Evolutionary conservation across 1,139 yeast genomes (phyloP), one percentile per base, ranked within the genome.

Genomic region (Kodamaea fungicola): DNA sequence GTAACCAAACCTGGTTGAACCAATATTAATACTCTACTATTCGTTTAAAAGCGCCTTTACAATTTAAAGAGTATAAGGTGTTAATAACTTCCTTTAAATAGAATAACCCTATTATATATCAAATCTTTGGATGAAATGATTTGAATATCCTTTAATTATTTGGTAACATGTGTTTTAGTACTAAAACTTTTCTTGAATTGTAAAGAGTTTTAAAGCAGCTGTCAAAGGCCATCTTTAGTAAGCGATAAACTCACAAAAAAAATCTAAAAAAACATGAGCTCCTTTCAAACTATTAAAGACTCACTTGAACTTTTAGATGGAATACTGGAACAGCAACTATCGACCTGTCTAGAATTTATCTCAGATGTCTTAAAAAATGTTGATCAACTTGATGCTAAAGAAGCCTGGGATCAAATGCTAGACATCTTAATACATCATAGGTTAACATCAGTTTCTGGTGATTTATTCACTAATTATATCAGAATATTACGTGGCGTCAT

Each of bases 1-100:
- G 36, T 12, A 46, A 50, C 32, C 56, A 50, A 39, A 45, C 45
- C 13, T 30, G 30, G 16, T 42, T 44, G 27, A 16, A 30, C 12
- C 32, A 7, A 23, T 23, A 23, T 23, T n/a, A 8, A 23, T n/a
- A 8, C 26, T 23, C 26, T 23, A 23, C 3, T 23, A 8, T 6
- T 27, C 9, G 13, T 16, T 16, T 16, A 16, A 16, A 4, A 16
- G 5, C 19, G 19, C 19, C 19, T 16, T 16, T 16, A 16, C 19
- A 16, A n/a, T n/a, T n/a, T n/a, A n/a, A 16, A 5, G 5, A 16
- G 19, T 16, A 16, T 16, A 16, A n/a, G n/a, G n/a, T n/a, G n/a
- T n/a, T n/a, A n/a, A n/a, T n/a, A n/a, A n/a, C n/a, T n/a, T n/a
- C n/a, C n/a, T n/a, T n/a, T n/a, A n/a, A n/a, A n/a, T n/a, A n/a